A percentile compares a stretch with the other conserved stretches of the same genome.
Evolutionary conservation across 1,284 basidiomycete genomes (phyloP).

Genomic region (Gymnopus androsaceus): DNA sequence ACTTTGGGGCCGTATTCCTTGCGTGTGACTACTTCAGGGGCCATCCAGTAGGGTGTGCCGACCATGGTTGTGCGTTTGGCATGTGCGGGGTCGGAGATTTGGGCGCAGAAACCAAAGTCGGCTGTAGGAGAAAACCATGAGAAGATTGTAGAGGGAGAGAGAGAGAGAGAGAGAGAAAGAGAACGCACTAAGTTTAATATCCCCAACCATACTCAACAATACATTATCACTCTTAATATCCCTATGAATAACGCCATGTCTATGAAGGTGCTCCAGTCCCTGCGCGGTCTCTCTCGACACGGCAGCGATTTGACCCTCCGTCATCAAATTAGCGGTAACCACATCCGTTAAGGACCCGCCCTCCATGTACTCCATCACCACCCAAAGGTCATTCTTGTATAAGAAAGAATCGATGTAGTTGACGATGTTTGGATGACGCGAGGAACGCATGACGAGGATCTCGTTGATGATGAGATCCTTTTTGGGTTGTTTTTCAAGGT

Average conservation of each 20-base stretch:
- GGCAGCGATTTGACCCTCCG: conserved; percentile 91
- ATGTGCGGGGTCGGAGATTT: conserved; percentile 88
- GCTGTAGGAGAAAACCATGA: conserved; percentile 49
- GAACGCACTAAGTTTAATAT: conserved; percentile 93
- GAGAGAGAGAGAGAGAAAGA: not conserved
- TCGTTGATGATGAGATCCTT: too few species aligned
- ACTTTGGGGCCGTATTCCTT: conserved; percentile 99
- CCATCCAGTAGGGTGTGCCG: conserved; percentile 99
- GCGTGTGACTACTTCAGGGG: conserved; percentile 95
- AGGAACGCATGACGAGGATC: too few species aligned
- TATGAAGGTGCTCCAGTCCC: conserved; percentile 90
- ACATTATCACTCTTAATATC: conserved; percentile 99
- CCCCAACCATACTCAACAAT: conserved; percentile 86
- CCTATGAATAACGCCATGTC: conserved; percentile 94
- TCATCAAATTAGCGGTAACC: conserved; percentile 96
- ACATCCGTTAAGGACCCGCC: conserved; percentile 91
- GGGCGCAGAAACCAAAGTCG: conserved; percentile 98
- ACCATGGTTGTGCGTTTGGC: conserved; percentile 99
- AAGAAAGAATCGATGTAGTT: conserved; percentile 99
- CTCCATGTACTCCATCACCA: conserved; percentile 99
- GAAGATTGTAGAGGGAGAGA: too few species aligned
- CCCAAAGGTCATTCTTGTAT: conserved; percentile 97
- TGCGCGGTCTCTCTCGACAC: conserved; percentile 90
- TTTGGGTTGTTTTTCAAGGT: conserved; percentile 98
- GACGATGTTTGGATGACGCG: too few species aligned